A percentile compares a stretch with the other conserved stretches of the same genome.
phyloP scores from a whole-genome alignment of 441 rosid species.

The Sinapis alba region DNA sequence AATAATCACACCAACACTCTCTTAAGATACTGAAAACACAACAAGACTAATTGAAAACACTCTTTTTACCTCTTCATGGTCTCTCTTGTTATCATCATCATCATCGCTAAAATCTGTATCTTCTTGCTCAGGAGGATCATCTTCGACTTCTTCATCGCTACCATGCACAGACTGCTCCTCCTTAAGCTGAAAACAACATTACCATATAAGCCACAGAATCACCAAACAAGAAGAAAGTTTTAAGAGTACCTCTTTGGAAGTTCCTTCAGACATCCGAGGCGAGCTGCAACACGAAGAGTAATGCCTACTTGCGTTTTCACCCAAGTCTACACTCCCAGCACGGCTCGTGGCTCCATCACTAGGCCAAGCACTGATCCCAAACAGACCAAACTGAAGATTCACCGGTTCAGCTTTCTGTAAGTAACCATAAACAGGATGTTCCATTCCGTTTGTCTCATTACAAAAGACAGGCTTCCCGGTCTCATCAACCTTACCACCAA shows the following conservation, averaged over 20 bases:
- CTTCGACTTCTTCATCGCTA: slow-evolving; percentile 86
- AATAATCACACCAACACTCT: background rate
- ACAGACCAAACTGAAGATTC: slow-evolving; percentile 91
- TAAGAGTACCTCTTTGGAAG: slow-evolving; percentile 74
- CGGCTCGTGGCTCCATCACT: slow-evolving; percentile 93
- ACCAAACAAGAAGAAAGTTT: background rate
- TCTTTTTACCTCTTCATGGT: slow-evolving; percentile 72
- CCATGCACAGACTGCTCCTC: slow-evolving; percentile 91
- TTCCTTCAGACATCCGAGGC: slow-evolving; percentile 85
- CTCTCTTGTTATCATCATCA: slow-evolving; percentile 47
- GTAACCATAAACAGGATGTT: slow-evolving; percentile 81
- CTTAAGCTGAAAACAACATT: slow-evolving; percentile 54
- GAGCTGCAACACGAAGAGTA: slow-evolving; percentile 97
- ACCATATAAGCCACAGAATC: background rate
- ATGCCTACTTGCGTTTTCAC: slow-evolving; percentile 78
- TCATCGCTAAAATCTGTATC: slow-evolving; percentile 82
- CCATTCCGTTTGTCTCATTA: slow-evolving; percentile 49
- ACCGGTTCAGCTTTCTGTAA: slow-evolving; percentile 86
- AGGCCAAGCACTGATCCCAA: slow-evolving; percentile 99
- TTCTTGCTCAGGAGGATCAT: slow-evolving; percentile 74
- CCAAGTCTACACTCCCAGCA: slow-evolving; percentile 80
- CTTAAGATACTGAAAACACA: background rate
- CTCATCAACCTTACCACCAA: slow-evolving; percentile 53
- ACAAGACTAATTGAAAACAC: background rate
- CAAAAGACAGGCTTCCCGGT: slow-evolving; percentile 51